Evolutionary conservation across 495 filamentous ascomycete species (phyloP), one percentile per base, ranked within the genome.

Genomic region (Penicillium dipodomyicola): DNA sequence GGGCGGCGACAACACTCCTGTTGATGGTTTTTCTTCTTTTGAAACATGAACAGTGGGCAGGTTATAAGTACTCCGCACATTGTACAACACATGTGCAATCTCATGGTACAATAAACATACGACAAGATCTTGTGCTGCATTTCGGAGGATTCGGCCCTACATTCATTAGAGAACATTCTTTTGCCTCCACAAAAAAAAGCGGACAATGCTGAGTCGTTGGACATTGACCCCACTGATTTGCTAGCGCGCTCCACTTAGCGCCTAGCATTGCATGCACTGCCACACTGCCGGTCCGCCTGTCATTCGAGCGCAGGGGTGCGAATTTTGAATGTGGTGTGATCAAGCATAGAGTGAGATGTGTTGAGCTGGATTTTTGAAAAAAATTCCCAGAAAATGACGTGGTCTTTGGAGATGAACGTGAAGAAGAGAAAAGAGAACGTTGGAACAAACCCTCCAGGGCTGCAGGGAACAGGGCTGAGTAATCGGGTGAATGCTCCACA

Each of bases 231-330:
- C 66, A 67, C 66, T 65, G 66, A 65, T 64, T 64, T 62, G 47
- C 61, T 67, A 65, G 59, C 23, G 59, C n/a, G 25, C 48, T 48
- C 66, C 64, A 69, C 66, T 67, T 69, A 46, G 59, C 46, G 50
- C 45, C 61, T 66, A 63, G 64, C 65, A 60, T 45, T 74, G 72
- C 73, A 73, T 74, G 73, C 73, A 76, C 73, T 76, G 73, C 73
- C 73, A 76, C 73, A 73, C 56, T 74, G 67, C 20, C 57, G 63
- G 58, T 57, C 63, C 61, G 63, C 67, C 43, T 72, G 70, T 73
- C 72, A 72, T 64, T 69, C 68, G 58, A 60, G 61, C 52, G 43
- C 23, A 54, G 52, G 42, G 32, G 25, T 33, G 42, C 30, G 52
- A 47, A 54, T 32, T n/a, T 46, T 47, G 37, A 52, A 23, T n/a